Conservation (phyloP, 2,329 filamentous ascomycete species). For the Trichophyton simii region DNA sequence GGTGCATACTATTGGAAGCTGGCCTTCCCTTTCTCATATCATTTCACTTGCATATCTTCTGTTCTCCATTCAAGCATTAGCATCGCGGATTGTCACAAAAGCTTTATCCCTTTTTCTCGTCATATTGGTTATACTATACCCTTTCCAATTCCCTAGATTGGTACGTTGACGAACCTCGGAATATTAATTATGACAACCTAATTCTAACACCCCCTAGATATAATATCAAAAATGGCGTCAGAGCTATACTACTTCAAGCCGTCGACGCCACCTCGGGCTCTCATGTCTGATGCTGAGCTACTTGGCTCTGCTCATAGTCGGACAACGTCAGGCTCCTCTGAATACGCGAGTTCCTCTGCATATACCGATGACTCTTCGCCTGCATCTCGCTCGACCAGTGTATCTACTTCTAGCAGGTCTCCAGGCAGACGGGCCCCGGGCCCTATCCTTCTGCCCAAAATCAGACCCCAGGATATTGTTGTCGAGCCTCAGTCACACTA, state of each 20-base stretch:
- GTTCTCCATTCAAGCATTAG: constrained; percentile 1
- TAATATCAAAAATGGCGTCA: constrained; percentile 16
- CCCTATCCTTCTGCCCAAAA: constrained; percentile 70
- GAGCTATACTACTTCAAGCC: constrained; percentile 33
- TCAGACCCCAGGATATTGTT: constrained; percentile 70
- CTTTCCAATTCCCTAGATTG: not conserved
- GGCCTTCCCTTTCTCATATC: not conserved
- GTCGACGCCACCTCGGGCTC: constrained; percentile 30
- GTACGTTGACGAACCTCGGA: not conserved
- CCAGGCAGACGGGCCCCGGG: constrained; percentile 63
- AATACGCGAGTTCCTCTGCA: constrained; percentile 45
- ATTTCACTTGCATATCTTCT: not conserved
- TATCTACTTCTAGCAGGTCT: constrained; percentile 57
- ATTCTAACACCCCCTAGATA: not conserved
- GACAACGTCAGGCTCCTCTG: constrained; percentile 52
- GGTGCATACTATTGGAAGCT: not conserved
- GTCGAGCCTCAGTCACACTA: constrained; percentile 45
- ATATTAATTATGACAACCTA: not conserved
- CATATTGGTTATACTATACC: not conserved
- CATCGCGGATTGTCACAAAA: not conserved
- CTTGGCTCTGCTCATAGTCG: constrained; percentile 39
- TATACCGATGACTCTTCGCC: constrained; percentile 52
- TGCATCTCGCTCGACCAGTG: constrained; percentile 55
- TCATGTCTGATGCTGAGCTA: not conserved
- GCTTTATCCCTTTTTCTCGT: not conserved